Conservation (phyloP, 2,329 filamentous ascomycete species). For the Epichloe festucae region DNA sequence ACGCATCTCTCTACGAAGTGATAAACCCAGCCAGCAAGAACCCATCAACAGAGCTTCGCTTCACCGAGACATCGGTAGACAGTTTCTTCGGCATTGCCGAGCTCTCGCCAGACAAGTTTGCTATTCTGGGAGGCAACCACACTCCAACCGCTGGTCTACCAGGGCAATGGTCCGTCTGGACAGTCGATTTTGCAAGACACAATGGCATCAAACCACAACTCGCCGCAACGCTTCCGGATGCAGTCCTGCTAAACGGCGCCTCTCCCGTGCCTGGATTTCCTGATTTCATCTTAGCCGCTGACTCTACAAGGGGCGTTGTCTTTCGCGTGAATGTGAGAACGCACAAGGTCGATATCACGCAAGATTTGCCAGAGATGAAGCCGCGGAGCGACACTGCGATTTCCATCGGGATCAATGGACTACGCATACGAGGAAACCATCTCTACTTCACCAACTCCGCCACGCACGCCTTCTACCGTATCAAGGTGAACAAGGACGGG, state of each 20-base stretch:
- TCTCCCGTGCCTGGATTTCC: neutral
- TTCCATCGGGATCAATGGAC: constrained; percentile 19
- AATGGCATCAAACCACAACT: neutral
- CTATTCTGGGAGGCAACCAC: constrained; percentile 3
- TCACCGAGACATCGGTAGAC: neutral
- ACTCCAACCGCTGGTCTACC: neutral
- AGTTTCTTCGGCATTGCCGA: constrained; percentile 6
- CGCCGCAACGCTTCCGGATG: neutral
- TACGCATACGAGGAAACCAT: constrained; percentile 29
- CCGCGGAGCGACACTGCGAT: constrained; percentile 28
- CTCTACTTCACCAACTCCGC: constrained; percentile 36
- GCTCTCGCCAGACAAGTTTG: neutral
- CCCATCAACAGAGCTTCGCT: neutral
- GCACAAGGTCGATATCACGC: constrained; percentile 7
- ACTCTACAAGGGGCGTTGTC: constrained; percentile 13
- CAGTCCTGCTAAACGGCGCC: neutral
- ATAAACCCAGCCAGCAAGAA: neutral
- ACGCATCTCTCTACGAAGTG: constrained; percentile 1
- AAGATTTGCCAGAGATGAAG: constrained; percentile 16
- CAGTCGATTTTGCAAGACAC: neutral
- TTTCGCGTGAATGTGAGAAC: constrained; percentile 14
- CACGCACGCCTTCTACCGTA: constrained; percentile 14
- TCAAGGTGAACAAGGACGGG: constrained; percentile 7
- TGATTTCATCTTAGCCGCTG: constrained; percentile 5
- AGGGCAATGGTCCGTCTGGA: neutral